Evolutionary conservation across 1,139 yeast genomes (phyloP), one percentile per base, ranked within the genome.

Genomic region (Hyphopichia fennica): DNA sequence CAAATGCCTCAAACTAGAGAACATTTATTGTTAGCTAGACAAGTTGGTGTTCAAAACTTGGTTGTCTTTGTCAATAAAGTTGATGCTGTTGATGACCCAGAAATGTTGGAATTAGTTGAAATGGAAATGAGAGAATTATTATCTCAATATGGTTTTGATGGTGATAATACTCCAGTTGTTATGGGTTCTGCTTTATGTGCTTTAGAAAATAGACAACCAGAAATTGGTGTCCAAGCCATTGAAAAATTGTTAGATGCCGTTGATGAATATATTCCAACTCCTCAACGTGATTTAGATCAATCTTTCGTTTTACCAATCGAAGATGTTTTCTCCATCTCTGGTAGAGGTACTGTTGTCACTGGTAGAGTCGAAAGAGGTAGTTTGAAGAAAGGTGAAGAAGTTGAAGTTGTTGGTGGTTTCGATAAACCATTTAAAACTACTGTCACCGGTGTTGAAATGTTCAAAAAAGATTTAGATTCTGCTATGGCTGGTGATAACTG

Each of bases 1-100:
- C 96, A 91, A 75, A 93, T 93, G 99, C 98, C 97, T 64, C 99
- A 93, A 79, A 95, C 99, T 57, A 87, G 97, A 78, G 99, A 93
- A 77, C 99, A 93, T 75, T 79, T 93, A 77, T 77, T 93, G 70
- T 84, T 93, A 64, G 99, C 99, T 51, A 90, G 98, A 80, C 99
- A 93, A 79, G 98, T 93, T 65, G 99, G 99, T 81, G 96, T 93
- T 56, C 96, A 93, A 75, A 81, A 90, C 73, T 82, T 93, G 67
- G 97, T 93, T 69, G 99, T 93, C 42, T 93, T 87, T 58, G 98
- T 95, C 50, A 93, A 93, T 86, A 93, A 93, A 79, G 95, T 93
- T 57, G 99, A 93, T 69, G 87, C 96, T 55, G 83, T 93, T 64
- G 97, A 93, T 66, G 99, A 93, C 69, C 96, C 96, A 54, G 99